phyloP scores from a whole-genome alignment of 2,329 filamentous ascomycete genomes.

The Penicillium fuscoglaucum region DNA sequence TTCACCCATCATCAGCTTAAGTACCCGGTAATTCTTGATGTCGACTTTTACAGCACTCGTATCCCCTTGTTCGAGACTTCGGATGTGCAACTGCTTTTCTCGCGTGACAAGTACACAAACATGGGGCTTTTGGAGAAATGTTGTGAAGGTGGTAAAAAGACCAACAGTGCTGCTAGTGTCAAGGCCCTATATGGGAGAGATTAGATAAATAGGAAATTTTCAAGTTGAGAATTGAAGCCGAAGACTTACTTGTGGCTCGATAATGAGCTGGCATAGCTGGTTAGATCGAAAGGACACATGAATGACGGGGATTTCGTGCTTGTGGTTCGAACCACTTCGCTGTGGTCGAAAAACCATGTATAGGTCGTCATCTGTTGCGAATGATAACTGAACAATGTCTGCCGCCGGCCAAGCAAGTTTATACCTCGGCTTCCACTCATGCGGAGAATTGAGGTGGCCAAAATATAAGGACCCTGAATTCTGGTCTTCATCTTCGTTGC shows the following conservation, averaged over 20 bases:
- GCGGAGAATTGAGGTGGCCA: not conserved
- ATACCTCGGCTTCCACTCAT: not conserved
- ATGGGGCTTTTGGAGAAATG: not conserved
- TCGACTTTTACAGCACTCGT: not conserved
- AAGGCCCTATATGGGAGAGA: not conserved
- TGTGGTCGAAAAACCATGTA: not conserved
- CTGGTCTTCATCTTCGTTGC: not conserved
- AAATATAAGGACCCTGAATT: not conserved
- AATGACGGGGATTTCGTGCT: not conserved
- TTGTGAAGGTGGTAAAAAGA: not conserved
- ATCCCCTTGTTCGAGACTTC: not conserved
- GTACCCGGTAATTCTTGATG: not conserved
- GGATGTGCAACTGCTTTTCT: not conserved
- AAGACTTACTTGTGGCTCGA: not conserved
- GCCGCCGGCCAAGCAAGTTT: not conserved
- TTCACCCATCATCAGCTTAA: not conserved
- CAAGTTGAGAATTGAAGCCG: not conserved
- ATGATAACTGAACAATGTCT: not conserved
- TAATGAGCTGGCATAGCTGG: not conserved
- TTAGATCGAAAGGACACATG: not conserved
- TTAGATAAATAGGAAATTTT: not conserved
- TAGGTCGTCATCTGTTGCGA: not conserved
- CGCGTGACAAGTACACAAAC: not conserved
- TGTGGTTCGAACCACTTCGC: not conserved
- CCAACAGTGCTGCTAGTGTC: not conserved